A percentile compares a stretch with the other conserved stretches of the same genome.
These are phyloP conservation scores for Thalassiosira exigua DNA, from an alignment of 352 stramenopile species.

Conservation along the genomic window DNA sequence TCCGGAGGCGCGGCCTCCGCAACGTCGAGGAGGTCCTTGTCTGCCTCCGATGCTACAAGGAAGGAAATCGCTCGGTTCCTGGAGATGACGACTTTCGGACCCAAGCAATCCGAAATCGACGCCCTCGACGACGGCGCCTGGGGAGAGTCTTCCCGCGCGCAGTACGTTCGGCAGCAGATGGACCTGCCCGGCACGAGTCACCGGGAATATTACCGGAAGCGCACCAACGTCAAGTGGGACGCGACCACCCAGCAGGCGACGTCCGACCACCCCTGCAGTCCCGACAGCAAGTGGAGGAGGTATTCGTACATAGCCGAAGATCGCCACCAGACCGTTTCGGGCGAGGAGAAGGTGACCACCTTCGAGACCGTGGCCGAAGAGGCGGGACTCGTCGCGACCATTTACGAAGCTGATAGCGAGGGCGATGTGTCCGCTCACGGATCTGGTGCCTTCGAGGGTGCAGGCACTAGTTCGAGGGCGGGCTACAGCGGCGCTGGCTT, in stretches of 20 bases:
- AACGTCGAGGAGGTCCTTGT: neutral
- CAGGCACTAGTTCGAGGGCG: neutral
- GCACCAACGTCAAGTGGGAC: constrained; percentile 43
- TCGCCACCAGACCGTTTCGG: constrained; percentile 9
- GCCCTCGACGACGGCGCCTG: constrained; percentile 22
- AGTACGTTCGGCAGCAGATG: constrained; percentile 52
- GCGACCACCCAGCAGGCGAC: constrained; percentile 23
- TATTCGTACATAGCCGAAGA: constrained; percentile 54
- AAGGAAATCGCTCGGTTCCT: constrained; percentile 65
- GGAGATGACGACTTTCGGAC: constrained; percentile 70
- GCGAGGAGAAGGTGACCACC: constrained; percentile 17
- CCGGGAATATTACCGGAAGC: constrained; percentile 51
- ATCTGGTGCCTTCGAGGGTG: constrained; percentile 19
- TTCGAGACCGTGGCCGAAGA: constrained; percentile 58
- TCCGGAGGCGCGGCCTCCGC: neutral
- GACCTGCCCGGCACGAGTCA: constrained; percentile 35
- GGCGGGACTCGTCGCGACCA: constrained; percentile 21
- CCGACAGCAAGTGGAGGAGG: constrained; percentile 53
- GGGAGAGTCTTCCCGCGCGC: constrained; percentile 18
- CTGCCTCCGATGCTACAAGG: neutral
- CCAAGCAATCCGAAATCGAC: constrained; percentile 57
- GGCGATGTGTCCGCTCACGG: neutral
- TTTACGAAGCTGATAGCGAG: constrained; percentile 54
- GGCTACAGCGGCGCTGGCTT: constrained; percentile 42
- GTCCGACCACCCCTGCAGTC: constrained; percentile 59